A percentile compares a stretch with the other conserved stretches of the same genome.
Conservation (phyloP, 1,139 yeast genomes). For the Kurtzmaniella quercitrusa region DNA sequence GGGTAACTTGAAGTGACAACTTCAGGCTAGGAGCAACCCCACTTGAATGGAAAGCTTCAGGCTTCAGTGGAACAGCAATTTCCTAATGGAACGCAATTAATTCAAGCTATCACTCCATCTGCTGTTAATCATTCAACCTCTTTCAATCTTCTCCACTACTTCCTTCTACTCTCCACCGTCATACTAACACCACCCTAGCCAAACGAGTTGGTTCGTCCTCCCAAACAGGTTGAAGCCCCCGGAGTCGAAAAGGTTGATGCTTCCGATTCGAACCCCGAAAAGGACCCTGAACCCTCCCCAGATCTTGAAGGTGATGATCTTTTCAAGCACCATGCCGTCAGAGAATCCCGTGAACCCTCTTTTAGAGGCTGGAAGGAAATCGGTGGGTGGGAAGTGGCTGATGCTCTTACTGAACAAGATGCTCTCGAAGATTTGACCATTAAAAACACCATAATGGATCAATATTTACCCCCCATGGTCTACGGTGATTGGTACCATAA, state of each 20-base stretch:
- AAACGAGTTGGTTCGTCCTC: neutral
- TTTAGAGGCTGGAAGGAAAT: constrained; percentile 93
- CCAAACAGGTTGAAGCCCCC: neutral
- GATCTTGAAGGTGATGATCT: constrained; percentile 32
- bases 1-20: neutral
- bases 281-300: constrained; percentile 17
- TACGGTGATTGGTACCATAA: constrained; percentile 98
- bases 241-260: neutral
- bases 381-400: constrained; percentile 77
- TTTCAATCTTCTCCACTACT: too few species aligned
- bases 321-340: constrained; percentile 40
- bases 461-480: constrained; percentile 61
- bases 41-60: too few species aligned
- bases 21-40: too few species aligned
- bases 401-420: constrained; percentile 61
- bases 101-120: too few species aligned
- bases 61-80: too few species aligned
- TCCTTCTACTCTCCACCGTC: too few species aligned
- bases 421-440: constrained; percentile 64
- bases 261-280: neutral
- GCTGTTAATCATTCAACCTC: too few species aligned
- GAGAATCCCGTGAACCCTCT: constrained; percentile 59
- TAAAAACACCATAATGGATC: constrained; percentile 65
- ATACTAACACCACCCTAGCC: neutral
- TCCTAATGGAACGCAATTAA: too few species aligned